These are phyloP conservation scores for Candida dajiaensis DNA, from an alignment of 805 yeast genomes.

Conservation along the genomic window DNA sequence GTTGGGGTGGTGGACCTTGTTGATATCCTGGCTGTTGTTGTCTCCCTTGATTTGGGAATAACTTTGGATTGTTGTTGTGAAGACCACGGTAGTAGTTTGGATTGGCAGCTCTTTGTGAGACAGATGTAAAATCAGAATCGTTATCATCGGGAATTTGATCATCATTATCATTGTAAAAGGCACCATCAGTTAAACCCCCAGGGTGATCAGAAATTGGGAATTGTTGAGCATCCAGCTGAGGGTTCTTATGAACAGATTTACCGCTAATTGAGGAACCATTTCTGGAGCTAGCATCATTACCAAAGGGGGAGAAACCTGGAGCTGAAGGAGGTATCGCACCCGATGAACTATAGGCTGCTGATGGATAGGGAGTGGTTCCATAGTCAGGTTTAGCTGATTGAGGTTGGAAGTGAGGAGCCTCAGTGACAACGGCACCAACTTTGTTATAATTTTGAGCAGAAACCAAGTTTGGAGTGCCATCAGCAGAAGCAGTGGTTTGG, in stretches of 20 bases:
- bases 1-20: constrained; percentile 8
- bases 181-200: not conserved
- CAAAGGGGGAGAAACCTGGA: not conserved
- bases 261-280: not conserved
- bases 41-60: constrained; percentile 16
- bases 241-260: not conserved
- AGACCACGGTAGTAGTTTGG: constrained; percentile 43
- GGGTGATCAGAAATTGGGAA: constrained; percentile 6
- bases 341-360: constrained; percentile 9
- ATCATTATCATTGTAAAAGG: constrained; percentile 11
- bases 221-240: constrained; percentile 1
- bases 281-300: not conserved
- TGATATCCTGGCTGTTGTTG: constrained; percentile 3
- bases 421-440: constrained; percentile 19
- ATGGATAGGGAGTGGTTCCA: constrained; percentile 13
- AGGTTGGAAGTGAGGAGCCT: constrained; percentile 17
- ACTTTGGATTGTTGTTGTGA: constrained; percentile 20
- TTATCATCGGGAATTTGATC: constrained; percentile 21
- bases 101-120: constrained; percentile 70
- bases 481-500: constrained; percentile 2
- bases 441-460: constrained; percentile 19
- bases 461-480: constrained; percentile 23
- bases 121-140: constrained; percentile 68
- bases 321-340: not conserved
- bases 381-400: constrained; percentile 22